Evolutionary conservation across 805 yeast species (phyloP).

Genomic region (Starmerella riodocensis): DNA sequence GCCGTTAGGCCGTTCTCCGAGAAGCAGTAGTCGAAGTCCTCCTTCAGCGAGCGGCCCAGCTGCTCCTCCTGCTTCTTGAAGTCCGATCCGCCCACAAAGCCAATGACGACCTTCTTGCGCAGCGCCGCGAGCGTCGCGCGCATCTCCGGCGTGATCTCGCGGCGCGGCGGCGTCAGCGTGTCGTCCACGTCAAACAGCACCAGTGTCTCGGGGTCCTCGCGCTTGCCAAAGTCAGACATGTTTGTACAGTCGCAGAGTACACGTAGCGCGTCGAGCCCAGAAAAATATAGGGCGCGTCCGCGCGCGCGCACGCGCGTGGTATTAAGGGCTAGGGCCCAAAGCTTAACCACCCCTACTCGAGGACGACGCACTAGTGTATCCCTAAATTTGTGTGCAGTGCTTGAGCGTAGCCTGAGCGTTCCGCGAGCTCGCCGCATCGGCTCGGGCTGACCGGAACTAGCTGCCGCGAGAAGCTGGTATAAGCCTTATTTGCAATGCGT

Average conservation of each 20-base stretch:
- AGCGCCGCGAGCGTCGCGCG: conserved; percentile 52
- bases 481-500: no score
- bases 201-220: conserved; percentile 57
- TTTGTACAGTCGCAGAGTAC: background rate
- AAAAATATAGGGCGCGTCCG: no score
- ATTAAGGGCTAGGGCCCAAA: background rate
- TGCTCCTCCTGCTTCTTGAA: conserved; percentile 91
- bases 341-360: no score
- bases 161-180: conserved; percentile 95
- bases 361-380: no score
- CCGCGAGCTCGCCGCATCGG: no score
- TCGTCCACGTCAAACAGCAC: conserved; percentile 97
- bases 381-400: no score
- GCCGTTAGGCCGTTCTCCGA: conserved; percentile 98
- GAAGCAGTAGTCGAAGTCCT: conserved; percentile 88
- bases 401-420: no score
- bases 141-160: conserved; percentile 52
- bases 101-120: conserved; percentile 86
- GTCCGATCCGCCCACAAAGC: conserved; percentile 97
- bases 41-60: conserved; percentile 63
- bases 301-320: no score
- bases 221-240: conserved; percentile 58
- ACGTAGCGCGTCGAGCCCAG: background rate
- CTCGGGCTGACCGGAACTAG: no score
- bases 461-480: no score